Evolutionary conservation across 2,329 filamentous ascomycete genomes (phyloP), one percentile per base, ranked within the genome.

Genomic region (Bipolaris bicolor): DNA sequence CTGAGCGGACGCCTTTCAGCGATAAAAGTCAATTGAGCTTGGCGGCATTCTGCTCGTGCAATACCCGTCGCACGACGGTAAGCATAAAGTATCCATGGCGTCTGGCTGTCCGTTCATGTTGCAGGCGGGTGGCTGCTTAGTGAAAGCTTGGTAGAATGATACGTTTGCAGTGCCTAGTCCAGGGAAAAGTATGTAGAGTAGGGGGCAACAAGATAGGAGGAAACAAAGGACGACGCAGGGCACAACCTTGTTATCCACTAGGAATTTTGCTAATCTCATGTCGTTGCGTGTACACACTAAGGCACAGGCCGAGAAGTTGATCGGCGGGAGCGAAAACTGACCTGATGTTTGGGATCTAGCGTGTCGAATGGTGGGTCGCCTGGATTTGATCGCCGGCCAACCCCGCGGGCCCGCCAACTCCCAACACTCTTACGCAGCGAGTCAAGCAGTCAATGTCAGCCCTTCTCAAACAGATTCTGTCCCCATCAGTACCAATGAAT

Each of bases 401-500:
- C 43, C 36, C 54, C 49, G 43, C 36, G 43, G 18, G 4, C 24
- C 37, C 36, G 54, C 49, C 49, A 57, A 48, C 43, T 18, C 36
- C 37, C 37, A 49, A 41, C 41, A 11, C 20, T 31, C 39, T 18
- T 18, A 37, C 29, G 0, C 7, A 7, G 49, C 54, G 49, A 52
- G 36, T 47, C 54, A 41, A 56, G 43, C 29, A 15, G 20, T 22
- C 29, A 29, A 34, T 22, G 13, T 34, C 34, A 29, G 15, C 34
- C 22, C 13, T 34, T 37, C 46, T 11, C 22, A 22, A 18, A 29
- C 43, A 40, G 16, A 33, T 34, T 22, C 13, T 15, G 20, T 15
- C n/a, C 16, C 31, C 40, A 9, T 29, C 34, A 34, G 15, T 11
- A 2, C 36, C 44, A 37, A 50, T n/a, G 22, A 24, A 33, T 11